Evolutionary conservation across 192 early-diverging fungal genomes (phyloP), one percentile per base, ranked within the genome.

Genomic region (Chytriomyces sp.): DNA sequence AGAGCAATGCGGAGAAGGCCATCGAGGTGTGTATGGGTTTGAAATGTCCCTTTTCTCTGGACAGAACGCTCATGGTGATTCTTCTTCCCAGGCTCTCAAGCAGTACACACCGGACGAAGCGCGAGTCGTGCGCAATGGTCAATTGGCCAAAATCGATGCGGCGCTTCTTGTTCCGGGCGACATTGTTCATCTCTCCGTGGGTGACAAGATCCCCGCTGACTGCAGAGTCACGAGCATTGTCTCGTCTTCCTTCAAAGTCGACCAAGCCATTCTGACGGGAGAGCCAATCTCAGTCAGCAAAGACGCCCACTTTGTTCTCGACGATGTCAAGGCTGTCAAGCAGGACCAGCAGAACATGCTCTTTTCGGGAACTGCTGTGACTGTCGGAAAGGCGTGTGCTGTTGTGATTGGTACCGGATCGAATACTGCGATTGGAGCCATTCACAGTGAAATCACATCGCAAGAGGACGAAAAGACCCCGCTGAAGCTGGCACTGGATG

Each of bases 121-220:
- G 75, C 93, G 91, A 63, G 96, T 96, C 28, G 72, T 98, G 46
- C 92, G 97, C 60, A 86, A 93, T 77, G 94, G 94, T 43, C 69
- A 79, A 20, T 71, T 89, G 9, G 50, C 77, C 44, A 94, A 91
- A 83, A 87, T 96, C 45, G 70, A 91, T 45, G 89, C 96, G 6
- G 73, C 83, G 13, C 90, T 95, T 45, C 83, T 99, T 50, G 97
- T 99, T 20, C 98, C 97, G 18, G 98, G 98, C 67, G 98, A 98
- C 87, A 93, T 99, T 71, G 88, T 99, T 62, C 90, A 91, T 60
- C 80, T 99, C 59, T 85, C 93, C 75, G 94, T 96, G 0, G 98
- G 98, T 69, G 96, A 97, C 81, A 96, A 97, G 85, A 86, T 99
- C 63, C 97, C 98, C n/a, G 98, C 98, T 67, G 98, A 99, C 76